These are phyloP conservation scores for Pouteria glomerata DNA, from an alignment of 148 eudicot genomes.

Conservation along the genomic window DNA sequence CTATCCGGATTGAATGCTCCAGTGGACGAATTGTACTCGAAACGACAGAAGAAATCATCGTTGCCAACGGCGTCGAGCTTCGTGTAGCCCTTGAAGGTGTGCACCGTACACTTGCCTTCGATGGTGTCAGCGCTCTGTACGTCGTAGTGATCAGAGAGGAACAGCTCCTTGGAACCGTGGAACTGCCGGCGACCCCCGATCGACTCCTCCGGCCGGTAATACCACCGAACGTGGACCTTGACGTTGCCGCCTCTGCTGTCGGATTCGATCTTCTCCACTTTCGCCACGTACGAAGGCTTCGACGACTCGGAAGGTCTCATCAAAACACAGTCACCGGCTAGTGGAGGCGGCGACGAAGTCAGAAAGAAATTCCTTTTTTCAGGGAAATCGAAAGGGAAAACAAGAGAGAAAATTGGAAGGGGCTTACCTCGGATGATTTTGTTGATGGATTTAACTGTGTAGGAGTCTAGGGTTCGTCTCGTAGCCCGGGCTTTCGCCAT, in stretches of 20 bases:
- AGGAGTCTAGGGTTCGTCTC: conserved; percentile 51
- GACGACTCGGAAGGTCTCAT: conserved; percentile 50
- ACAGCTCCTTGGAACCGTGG: conserved; percentile 62
- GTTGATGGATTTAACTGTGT: conserved; percentile 45
- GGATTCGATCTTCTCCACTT: conserved; percentile 46
- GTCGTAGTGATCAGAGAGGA: conserved; percentile 65
- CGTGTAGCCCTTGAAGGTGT: conserved; percentile 53
- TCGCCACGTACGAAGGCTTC: conserved; percentile 58
- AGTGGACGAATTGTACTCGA: conserved; percentile 54
- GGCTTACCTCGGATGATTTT: conserved; percentile 41
- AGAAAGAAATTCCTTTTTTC: background rate
- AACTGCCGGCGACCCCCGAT: conserved; percentile 66
- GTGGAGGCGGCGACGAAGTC: too few relatives aligned
- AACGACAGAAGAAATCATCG: conserved; percentile 71
- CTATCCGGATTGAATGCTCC: conserved; percentile 66
- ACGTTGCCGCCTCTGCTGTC: conserved; percentile 35
- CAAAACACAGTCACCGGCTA: conserved; percentile 64
- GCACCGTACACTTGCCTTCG: conserved; percentile 60
- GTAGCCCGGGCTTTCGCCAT: conserved; percentile 54
- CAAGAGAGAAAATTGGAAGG: background rate
- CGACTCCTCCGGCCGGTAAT: conserved; percentile 73
- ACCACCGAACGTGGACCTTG: conserved; percentile 62
- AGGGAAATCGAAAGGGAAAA: background rate
- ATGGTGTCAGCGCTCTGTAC: conserved; percentile 61
- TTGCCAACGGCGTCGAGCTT: conserved; percentile 66